Percentiles rank a stretch among this genome's conserved stretches.
phyloP scores from a whole-genome alignment of 352 stramenopile species.

The Blastocystis sp. region DNA sequence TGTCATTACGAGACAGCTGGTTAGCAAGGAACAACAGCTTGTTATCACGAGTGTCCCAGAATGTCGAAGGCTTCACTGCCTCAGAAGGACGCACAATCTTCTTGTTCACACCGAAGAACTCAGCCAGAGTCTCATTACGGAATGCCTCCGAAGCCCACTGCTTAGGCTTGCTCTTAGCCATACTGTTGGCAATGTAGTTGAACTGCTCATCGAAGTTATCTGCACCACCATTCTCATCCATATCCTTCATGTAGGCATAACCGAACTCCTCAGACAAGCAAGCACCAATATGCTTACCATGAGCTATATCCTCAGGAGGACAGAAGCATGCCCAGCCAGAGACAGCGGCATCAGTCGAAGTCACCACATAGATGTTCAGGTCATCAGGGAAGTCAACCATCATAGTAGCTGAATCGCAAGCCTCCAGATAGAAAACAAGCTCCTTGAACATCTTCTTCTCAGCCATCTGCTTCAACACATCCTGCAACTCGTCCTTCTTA shows the following conservation, averaged over 20 bases:
- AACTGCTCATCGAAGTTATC: constrained; percentile 15
- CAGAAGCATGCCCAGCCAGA: not conserved
- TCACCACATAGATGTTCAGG: constrained; percentile 41
- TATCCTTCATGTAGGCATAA: not conserved
- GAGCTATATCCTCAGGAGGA: constrained; percentile 50
- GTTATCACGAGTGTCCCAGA: constrained; percentile 48
- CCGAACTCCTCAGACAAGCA: not conserved
- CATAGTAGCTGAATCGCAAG: constrained; percentile 58
- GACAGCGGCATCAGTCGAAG: constrained; percentile 25
- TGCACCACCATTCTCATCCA: constrained; percentile 2
- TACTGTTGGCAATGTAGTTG: not conserved
- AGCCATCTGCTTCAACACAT: not conserved
- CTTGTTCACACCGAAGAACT: constrained; percentile 31
- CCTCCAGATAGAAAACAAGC: constrained; percentile 58
- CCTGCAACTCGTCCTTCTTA: not conserved
- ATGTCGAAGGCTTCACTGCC: not conserved
- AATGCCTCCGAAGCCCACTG: not conserved
- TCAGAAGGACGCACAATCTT: not conserved
- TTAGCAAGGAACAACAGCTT: not conserved
- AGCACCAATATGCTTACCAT: constrained; percentile 26
- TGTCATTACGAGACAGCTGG: not conserved
- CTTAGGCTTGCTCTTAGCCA: not conserved
- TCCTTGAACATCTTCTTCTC: constrained; percentile 63
- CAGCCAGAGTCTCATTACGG: constrained; percentile 14
- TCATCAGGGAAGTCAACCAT: not conserved